A percentile compares a stretch with the other conserved stretches of the same genome.
Evolutionary conservation across 179 eudicot genomes (phyloP).

Genomic region (Sideroxylon spinosum): DNA sequence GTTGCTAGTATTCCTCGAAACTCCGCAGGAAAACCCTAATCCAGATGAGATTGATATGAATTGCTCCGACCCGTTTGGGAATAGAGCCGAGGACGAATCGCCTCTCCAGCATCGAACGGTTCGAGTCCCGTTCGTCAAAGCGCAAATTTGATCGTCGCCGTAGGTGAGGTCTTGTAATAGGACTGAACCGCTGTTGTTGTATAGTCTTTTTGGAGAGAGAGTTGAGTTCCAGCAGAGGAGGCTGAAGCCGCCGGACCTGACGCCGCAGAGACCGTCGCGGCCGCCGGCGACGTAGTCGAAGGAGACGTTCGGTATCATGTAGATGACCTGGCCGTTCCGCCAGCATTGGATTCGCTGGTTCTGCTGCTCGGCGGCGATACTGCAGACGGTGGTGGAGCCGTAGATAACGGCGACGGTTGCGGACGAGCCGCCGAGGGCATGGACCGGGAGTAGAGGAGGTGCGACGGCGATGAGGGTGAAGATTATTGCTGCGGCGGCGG

Average conservation of each 20-base stretch:
- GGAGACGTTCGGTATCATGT: constrained; percentile 40
- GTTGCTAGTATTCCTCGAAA: constrained; percentile 24
- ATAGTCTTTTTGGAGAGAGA: constrained; percentile 55
- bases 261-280: constrained; percentile 54
- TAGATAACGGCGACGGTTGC: constrained; percentile 46
- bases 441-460: constrained; percentile 21
- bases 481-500: constrained; percentile 10
- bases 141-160: constrained; percentile 72
- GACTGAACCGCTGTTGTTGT: constrained; percentile 25
- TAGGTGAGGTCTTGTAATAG: constrained; percentile 41
- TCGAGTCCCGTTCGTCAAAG: constrained; percentile 35
- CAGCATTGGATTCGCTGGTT: constrained; percentile 53
- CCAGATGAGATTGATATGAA: constrained; percentile 66
- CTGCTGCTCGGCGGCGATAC: constrained; percentile 41
- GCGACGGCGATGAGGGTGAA: constrained; percentile 20
- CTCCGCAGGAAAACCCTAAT: constrained; percentile 66
- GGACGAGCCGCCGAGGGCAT: constrained; percentile 37
- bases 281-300: constrained; percentile 73
- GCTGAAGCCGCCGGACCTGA: constrained; percentile 56
- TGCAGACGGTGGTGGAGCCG: constrained; percentile 58
- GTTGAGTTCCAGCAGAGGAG: constrained; percentile 63
- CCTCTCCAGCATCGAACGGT: constrained; percentile 67
- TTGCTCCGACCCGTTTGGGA: constrained; percentile 15
- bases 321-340: constrained; percentile 12
- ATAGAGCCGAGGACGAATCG: constrained; percentile 12